Evolutionary conservation across 2,329 filamentous ascomycete genomes (phyloP), one percentile per base, ranked within the genome.

Genomic region (Nemania sp.): DNA sequence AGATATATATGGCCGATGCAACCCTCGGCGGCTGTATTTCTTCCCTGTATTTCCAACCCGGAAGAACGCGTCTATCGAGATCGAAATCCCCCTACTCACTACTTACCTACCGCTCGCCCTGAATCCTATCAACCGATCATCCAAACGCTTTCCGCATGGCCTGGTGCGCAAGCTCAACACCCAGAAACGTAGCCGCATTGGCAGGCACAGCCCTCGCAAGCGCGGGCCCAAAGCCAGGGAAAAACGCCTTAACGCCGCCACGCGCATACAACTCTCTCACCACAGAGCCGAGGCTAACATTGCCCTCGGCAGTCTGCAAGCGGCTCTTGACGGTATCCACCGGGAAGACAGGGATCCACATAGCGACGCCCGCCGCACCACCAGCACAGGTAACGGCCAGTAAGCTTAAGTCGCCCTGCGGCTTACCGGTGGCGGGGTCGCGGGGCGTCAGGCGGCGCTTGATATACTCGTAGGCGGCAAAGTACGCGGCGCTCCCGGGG

Each of bases 281-380:
- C 35, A 96, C 93, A 7, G 92, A 90, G 18, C 90, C 87, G 59
- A 99, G 89, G 0, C 92, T 93, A 57, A 94, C 90, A 73, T 91
- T 91, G 56, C 93, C 94, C 77, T 96, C 92, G 49, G 93, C 93
- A 51, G 93, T 97, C 86, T 99, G 96, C 79, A 99, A 83, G 43
- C 94, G 87, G 71, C 91, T 94, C 88, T 99, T 99, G 83, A 99
- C 90, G 0, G 96, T 99, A 78, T 99, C 96, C 72, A 99, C 88
- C 24, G 96, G 96, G 88, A 99, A 99, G 49, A 99, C 94, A 62
- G 96, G 94, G 73, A 98, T 96, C 96, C 96, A 99, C 96, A 99
- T 99, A 70, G 96, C 96, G 27, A 99, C 89, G 77, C 96, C 96
- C 0, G 96, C 96, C 3, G 91, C 92, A 70, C 93, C 96, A 75